Conservation (phyloP, 176 grass and related monocot genomes). For the Tillandsia fasciculata region DNA sequence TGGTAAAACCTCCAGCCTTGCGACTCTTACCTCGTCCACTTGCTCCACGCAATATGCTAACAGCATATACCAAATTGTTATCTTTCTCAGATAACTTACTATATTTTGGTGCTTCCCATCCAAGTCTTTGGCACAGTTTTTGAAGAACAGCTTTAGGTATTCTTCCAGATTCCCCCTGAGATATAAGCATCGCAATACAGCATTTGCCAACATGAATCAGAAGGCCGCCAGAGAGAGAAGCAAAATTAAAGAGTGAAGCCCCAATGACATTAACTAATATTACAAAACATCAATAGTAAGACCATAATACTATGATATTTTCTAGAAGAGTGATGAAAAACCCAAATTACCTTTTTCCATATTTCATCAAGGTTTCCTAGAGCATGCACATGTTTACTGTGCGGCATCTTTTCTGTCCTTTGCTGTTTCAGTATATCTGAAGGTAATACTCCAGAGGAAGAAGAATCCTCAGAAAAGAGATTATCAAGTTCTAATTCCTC, state of each 20-base stretch:
- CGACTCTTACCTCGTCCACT: conserved; percentile 88
- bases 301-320: conserved; percentile 2
- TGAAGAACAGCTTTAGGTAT: conserved; percentile 77
- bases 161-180: conserved; percentile 67
- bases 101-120: conserved; percentile 88
- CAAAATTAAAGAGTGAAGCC: neutral
- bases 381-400: conserved; percentile 56
- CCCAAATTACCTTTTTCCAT: conserved; percentile 71
- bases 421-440: conserved; percentile 50
- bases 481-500: conserved; percentile 79
- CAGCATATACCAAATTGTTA: conserved; percentile 72
- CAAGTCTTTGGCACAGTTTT: conserved; percentile 84
- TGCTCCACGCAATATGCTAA: conserved; percentile 63
- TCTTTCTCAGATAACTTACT: conserved; percentile 75
- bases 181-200: conserved; percentile 15
- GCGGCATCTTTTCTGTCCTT: conserved; percentile 48
- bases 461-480: conserved; percentile 74
- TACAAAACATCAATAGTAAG: neutral
- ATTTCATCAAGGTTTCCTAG: conserved; percentile 90
- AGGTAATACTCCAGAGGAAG: conserved; percentile 34
- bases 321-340: conserved; percentile 8
- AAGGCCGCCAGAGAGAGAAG: neutral
- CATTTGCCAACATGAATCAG: conserved; percentile 1
- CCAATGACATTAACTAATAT: no score
- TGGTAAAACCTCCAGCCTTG: conserved; percentile 84